Evolutionary conservation across 495 filamentous ascomycete species (phyloP).

Genomic region (Penicillium manginii): DNA sequence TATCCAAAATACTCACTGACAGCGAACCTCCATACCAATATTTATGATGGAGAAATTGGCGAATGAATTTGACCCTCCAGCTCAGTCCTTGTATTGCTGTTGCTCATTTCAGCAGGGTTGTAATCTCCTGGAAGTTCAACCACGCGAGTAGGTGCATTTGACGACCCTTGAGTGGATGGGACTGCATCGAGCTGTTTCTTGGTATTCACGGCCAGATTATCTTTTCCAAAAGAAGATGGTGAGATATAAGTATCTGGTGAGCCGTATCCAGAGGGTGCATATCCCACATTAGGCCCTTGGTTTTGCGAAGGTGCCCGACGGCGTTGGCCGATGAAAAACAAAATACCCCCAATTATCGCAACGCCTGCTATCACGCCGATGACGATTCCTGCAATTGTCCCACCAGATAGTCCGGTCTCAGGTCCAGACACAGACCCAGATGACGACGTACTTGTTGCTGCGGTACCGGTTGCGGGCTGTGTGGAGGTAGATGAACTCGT

Average conservation of each 20-base stretch:
- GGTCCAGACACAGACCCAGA: conserved; percentile 7
- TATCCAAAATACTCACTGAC: not conserved
- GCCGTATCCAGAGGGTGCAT: not conserved
- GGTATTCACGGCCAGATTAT: not conserved
- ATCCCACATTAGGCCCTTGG: not conserved
- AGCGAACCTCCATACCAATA: not conserved
- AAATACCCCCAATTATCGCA: not conserved
- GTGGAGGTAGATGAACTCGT: not conserved
- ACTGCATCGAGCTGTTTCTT: not conserved
- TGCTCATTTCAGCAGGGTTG: conserved; percentile 9
- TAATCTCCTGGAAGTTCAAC: conserved; percentile 12
- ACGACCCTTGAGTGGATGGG: not conserved
- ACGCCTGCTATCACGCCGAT: conserved; percentile 12
- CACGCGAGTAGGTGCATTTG: conserved; percentile 1
- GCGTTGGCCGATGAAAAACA: conserved; percentile 6
- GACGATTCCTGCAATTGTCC: conserved; percentile 13
- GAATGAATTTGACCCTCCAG: conserved; percentile 5
- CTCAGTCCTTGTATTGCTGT: conserved; percentile 6
- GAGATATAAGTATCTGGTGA: conserved; percentile 2
- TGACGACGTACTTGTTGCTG: conserved; percentile 1
- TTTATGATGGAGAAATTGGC: not conserved
- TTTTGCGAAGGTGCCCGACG: not conserved
- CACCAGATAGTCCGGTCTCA: conserved; percentile 1
- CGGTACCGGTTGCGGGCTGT: not conserved
- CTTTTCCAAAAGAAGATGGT: not conserved